Evolutionary conservation across 2,329 filamentous ascomycete species (phyloP).

Genomic region (Bisporella sp.): DNA sequence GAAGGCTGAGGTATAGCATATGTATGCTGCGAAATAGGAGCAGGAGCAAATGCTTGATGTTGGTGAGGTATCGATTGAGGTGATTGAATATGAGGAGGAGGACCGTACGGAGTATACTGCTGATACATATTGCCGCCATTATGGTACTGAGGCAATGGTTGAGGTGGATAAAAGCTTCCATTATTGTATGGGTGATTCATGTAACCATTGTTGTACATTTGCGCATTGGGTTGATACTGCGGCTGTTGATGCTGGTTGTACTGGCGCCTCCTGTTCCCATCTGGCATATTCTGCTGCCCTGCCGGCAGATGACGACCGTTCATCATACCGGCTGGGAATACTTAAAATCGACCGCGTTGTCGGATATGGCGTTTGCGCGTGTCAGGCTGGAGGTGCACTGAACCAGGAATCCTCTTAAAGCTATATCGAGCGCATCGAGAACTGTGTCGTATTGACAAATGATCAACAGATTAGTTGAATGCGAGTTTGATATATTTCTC

Average conservation of each 20-base stretch:
- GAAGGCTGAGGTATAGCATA: slow-evolving; percentile 46
- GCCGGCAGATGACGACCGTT: slow-evolving; percentile 70
- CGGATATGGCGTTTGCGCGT: neutral
- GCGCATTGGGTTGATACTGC: slow-evolving; percentile 33
- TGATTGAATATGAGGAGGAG: slow-evolving; percentile 41
- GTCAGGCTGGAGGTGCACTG: neutral
- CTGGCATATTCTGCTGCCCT: slow-evolving; percentile 55
- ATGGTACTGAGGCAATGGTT: slow-evolving; percentile 52
- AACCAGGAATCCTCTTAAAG: no score
- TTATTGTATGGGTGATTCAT: slow-evolving; percentile 38
- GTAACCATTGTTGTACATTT: slow-evolving; percentile 42
- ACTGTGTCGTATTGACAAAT: no score
- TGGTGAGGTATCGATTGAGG: slow-evolving; percentile 30
- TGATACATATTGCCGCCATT: slow-evolving; percentile 43
- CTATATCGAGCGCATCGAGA: no score
- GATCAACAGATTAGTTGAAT: no score
- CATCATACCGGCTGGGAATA: slow-evolving; percentile 67
- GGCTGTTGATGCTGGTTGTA: slow-evolving; percentile 34
- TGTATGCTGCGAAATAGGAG: slow-evolving; percentile 29
- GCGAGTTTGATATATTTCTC: no score
- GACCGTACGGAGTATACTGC: slow-evolving; percentile 38
- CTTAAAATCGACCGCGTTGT: slow-evolving; percentile 20
- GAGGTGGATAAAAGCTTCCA: slow-evolving; percentile 43
- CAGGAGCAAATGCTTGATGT: slow-evolving; percentile 46
- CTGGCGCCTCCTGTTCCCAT: slow-evolving; percentile 25